Conservation (phyloP, 2,329 filamentous ascomycete species). For the Xenosphaeropsis pyriputrescens region DNA sequence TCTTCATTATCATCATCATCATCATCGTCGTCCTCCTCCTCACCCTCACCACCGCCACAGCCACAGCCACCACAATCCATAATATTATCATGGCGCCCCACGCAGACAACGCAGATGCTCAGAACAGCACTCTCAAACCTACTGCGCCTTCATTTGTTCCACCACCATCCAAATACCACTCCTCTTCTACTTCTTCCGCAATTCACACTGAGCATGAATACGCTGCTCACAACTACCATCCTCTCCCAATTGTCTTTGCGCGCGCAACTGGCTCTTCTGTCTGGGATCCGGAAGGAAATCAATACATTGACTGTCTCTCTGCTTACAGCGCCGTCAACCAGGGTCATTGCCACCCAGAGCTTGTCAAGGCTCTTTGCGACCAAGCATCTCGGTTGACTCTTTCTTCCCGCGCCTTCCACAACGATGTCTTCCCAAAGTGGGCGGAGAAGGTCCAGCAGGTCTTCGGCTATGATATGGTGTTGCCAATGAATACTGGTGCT, state of each 20-base stretch:
- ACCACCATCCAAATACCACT: constrained; percentile 41
- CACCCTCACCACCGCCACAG: no score
- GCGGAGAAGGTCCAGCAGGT: constrained; percentile 79
- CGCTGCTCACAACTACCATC: constrained; percentile 98
- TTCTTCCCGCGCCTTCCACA: constrained; percentile 92
- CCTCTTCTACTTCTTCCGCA: constrained; percentile 63
- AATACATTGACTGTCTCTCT: constrained; percentile 96
- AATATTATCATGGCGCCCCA: constrained; percentile 1
- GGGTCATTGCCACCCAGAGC: constrained; percentile 92
- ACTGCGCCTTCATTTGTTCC: constrained; percentile 16
- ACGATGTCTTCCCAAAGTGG: constrained; percentile 94
- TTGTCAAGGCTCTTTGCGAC: constrained; percentile 78
- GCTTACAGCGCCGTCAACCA: constrained; percentile 98
- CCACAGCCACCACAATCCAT: neutral
- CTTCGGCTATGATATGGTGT: constrained; percentile 89
- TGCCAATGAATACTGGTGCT: constrained; percentile 92
- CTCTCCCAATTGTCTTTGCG: constrained; percentile 85
- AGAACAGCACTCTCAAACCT: constrained; percentile 1
- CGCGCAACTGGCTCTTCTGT: constrained; percentile 74
- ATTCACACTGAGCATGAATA: constrained; percentile 70
- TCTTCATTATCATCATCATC: no score
- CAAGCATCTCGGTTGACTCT: constrained; percentile 83
- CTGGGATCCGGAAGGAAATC: constrained; percentile 91
- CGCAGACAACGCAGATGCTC: neutral
- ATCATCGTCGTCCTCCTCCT: no score